Conservation (phyloP, 768 basidiomycete genomes). For the Suillus tomentosus region DNA sequence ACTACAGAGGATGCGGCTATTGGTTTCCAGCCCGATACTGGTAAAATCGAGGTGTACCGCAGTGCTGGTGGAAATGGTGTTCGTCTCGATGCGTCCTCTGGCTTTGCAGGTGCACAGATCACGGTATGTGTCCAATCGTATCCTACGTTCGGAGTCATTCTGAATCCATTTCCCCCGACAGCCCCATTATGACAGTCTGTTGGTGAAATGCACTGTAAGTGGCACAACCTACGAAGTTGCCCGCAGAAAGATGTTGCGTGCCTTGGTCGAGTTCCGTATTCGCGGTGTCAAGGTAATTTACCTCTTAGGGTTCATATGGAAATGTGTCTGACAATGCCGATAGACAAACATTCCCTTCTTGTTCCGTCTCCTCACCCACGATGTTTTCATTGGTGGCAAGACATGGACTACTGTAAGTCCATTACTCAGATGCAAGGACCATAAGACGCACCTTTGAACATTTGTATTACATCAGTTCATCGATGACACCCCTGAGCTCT, state of each 20-base stretch:
- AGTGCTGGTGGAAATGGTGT: conserved; percentile 99
- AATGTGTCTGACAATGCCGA: not conserved
- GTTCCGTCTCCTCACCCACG: conserved; percentile 96
- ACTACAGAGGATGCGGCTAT: conserved; percentile 96
- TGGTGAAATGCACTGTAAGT: conserved; percentile 94
- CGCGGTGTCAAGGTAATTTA: conserved; percentile 87
- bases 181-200: conserved; percentile 97
- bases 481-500: conserved; percentile 98
- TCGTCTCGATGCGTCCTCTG: conserved; percentile 93
- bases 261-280: conserved; percentile 99
- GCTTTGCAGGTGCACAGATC: conserved; percentile 98
- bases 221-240: conserved; percentile 99
- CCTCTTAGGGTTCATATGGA: conserved; percentile 13
- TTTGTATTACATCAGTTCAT: conserved; percentile 69
- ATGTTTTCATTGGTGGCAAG: conserved; percentile 93
- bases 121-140: conserved; percentile 58
- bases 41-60: conserved; percentile 99
- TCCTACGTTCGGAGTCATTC: conserved; percentile 3
- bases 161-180: conserved; percentile 30
- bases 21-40: conserved; percentile 96
- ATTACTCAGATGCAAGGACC: conserved; percentile 13
- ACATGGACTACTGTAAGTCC: conserved; percentile 90
- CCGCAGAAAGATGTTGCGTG: conserved; percentile 97
- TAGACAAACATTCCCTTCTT: conserved; percentile 99
- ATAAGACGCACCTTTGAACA: not conserved